Evolutionary conservation across 305 asterid species (phyloP).

Genomic region (Fraxinus angustifolia): DNA sequence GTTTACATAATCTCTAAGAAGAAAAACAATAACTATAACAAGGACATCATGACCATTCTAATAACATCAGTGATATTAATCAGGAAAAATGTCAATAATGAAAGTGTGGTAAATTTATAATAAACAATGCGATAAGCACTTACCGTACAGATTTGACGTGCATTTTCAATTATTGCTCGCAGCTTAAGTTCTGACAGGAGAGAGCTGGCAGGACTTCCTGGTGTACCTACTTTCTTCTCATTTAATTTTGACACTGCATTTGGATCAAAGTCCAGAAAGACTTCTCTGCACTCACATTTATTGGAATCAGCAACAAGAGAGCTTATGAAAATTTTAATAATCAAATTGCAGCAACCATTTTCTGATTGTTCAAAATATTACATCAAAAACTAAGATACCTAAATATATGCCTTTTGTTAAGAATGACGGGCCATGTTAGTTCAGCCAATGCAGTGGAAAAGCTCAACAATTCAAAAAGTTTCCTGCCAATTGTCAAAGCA

Average conservation of each 20-base stretch:
- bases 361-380: slow-evolving; percentile 20
- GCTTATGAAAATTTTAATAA: slow-evolving; percentile 17
- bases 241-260: slow-evolving; percentile 68
- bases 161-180: slow-evolving; percentile 77
- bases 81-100: not conserved
- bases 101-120: not conserved
- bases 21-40: not conserved
- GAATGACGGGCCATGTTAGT: slow-evolving; percentile 48
- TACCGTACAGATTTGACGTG: slow-evolving; percentile 73
- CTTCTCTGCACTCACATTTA: slow-evolving; percentile 59
- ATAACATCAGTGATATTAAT: not conserved
- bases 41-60: not conserved
- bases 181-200: slow-evolving; percentile 75
- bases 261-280: slow-evolving; percentile 73
- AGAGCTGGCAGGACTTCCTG: slow-evolving; percentile 69
- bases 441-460: slow-evolving; percentile 53
- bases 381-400: slow-evolving; percentile 39
- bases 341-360: slow-evolving; percentile 16
- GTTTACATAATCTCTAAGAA: not conserved
- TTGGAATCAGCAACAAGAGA: slow-evolving; percentile 30
- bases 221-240: slow-evolving; percentile 64
- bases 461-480: slow-evolving; percentile 43
- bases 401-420: slow-evolving; percentile 40
- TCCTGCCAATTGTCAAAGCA: not conserved
- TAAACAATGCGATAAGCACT: slow-evolving; percentile 11